Evolutionary conservation across 768 basidiomycete species (phyloP), one percentile per base, ranked within the genome.

Genomic region (Lenzites betulinus): DNA sequence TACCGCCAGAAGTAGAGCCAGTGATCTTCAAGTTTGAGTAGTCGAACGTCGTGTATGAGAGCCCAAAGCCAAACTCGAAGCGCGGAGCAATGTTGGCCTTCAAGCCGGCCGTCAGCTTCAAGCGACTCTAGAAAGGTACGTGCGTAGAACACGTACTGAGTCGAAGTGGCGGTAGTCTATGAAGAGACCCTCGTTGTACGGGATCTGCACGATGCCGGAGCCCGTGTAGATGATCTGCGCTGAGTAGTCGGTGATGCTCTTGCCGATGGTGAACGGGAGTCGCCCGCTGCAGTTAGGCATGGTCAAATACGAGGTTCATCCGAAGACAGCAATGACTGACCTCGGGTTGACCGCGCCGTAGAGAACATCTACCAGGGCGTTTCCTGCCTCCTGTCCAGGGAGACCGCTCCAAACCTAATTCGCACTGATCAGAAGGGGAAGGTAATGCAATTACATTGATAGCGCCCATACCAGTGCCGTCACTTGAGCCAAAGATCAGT

Each of bases 1-100:
- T 56, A 22, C 61, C 61, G 53, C 50, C 63, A 8, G 74, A 70
- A 0, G 80, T 70, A 22, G 77, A 71, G 1, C 59, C 56, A 12
- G 73, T 74, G 51, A 9, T 86, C 70, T 60, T 78, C n/a, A 94
- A 74, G 30, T 81, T 74, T 38, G 79, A 82, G 69, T 92, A 95
- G 35, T 80, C 73, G 70, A 95, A 97, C 1, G 75, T 81, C 38
- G 94, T 89, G 75, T 97, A 97, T 58, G 87, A 89, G 68, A 95
- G 70, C 0, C 94, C 94, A 67, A 86, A 95, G 4, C 94, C 94
- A 69, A 96, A 97, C 68, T 92, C 90, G 65, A 84, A 93, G 35
- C 89, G 88, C 0, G 92, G 92, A 0, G 79, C 79, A 58, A 92
- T 90, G 60, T 85, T 82, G 69, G 82, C 75, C 82, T 87, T 35